Percentiles rank a stretch among this genome's conserved stretches.
These are phyloP conservation scores for Yarrowia bubula DNA, from an alignment of 805 yeast species.

Conservation along the genomic window DNA sequence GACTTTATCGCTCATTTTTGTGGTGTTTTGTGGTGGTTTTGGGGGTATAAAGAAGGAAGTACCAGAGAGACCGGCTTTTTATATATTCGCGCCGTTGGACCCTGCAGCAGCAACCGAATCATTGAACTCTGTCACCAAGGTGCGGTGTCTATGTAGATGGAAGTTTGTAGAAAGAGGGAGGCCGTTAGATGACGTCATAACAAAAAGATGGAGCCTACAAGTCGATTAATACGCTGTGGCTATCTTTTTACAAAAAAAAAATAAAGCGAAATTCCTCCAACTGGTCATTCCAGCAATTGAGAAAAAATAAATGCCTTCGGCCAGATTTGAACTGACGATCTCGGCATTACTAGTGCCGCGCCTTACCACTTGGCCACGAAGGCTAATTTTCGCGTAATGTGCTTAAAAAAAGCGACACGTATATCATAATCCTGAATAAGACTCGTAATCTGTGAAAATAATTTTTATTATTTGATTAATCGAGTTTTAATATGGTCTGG, in stretches of 20 bases:
- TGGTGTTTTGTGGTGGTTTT: not conserved
- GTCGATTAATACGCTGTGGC: not conserved
- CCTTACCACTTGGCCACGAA: constrained; percentile 28
- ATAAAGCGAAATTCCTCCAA: not conserved
- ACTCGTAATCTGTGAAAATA: not conserved
- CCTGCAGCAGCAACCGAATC: constrained; percentile 26
- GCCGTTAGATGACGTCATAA: not conserved
- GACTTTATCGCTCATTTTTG: constrained; percentile 11
- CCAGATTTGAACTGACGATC: constrained; percentile 27
- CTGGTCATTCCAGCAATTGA: not conserved
- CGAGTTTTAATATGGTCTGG: not conserved
- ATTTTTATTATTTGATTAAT: no score
- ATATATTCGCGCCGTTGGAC: constrained; percentile 9
- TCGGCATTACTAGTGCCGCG: constrained; percentile 27
- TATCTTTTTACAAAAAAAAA: no score
- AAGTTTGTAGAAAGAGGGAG: constrained; percentile 5
- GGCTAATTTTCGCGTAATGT: not conserved
- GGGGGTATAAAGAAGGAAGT: not conserved
- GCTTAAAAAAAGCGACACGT: not conserved
- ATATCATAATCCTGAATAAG: not conserved
- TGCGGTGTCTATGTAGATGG: constrained; percentile 6
- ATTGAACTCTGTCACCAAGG: constrained; percentile 14
- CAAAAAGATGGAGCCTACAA: not conserved
- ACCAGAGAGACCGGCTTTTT: not conserved
- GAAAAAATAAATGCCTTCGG: constrained; percentile 8